These are phyloP conservation scores for Globomyces pollinis-pini DNA, from an alignment of 192 early-diverging fungal genomes.

Conservation along the genomic window DNA sequence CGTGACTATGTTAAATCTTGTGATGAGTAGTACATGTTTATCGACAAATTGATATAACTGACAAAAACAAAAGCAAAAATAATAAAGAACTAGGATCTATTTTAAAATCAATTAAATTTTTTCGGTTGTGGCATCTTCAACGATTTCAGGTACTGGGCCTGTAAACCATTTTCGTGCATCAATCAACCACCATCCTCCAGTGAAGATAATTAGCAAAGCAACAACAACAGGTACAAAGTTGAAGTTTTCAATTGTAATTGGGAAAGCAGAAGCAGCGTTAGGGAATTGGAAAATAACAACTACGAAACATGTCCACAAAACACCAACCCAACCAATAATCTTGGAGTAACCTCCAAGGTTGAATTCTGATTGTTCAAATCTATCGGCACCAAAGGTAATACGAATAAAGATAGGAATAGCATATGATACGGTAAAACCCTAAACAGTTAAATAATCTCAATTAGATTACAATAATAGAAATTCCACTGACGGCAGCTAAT, in stretches of 20 bases:
- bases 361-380: slow-evolving; percentile 30
- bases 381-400: slow-evolving; percentile 26
- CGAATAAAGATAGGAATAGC: slow-evolving; percentile 37
- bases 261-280: slow-evolving; percentile 13
- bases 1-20: no score
- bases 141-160: slow-evolving; percentile 13
- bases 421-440: slow-evolving; percentile 37
- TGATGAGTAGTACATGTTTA: no score
- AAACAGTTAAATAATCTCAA: no score
- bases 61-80: no score
- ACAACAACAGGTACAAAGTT: slow-evolving; percentile 28
- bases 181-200: not conserved
- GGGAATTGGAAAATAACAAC: slow-evolving; percentile 32
- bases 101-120: not conserved
- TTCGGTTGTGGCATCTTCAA: not conserved
- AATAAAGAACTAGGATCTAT: no score
- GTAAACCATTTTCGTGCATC: slow-evolving; percentile 31
- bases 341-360: slow-evolving; percentile 31
- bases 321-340: slow-evolving; percentile 26
- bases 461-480: slow-evolving; percentile 33
- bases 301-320: slow-evolving; percentile 30
- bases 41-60: no score
- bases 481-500: slow-evolving; percentile 22
- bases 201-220: slow-evolving; percentile 1
- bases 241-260: slow-evolving; percentile 22